Evolutionary conservation across 495 filamentous ascomycete species (phyloP).

Genomic region (Pyrenopolyporus hunteri): DNA sequence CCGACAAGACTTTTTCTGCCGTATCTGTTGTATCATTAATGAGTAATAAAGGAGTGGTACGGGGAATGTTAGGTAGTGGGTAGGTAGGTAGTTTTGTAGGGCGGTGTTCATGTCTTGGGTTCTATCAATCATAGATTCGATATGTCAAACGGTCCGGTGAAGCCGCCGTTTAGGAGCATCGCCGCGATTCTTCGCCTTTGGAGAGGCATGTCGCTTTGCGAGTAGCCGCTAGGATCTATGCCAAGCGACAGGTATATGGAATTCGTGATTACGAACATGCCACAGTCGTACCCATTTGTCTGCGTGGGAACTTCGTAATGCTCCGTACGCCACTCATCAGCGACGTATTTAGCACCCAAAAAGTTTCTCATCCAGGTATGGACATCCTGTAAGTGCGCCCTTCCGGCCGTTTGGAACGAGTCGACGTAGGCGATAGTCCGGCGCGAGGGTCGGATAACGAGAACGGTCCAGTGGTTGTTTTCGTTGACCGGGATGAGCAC

Average conservation of each 20-base stretch:
- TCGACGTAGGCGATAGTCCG: conserved; percentile 77
- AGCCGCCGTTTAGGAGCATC: conserved; percentile 70
- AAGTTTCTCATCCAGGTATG: conserved; percentile 62
- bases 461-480: conserved; percentile 65
- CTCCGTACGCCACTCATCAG: conserved; percentile 66
- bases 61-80: neutral
- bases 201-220: conserved; percentile 59
- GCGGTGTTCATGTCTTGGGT: neutral
- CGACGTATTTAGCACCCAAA: conserved; percentile 61
- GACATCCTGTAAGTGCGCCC: conserved; percentile 23
- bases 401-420: conserved; percentile 58
- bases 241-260: conserved; percentile 71
- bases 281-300: conserved; percentile 77
- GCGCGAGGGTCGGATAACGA: conserved; percentile 69
- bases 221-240: conserved; percentile 65
- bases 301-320: conserved; percentile 60
- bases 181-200: conserved; percentile 71
- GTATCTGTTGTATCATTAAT: neutral
- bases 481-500: conserved; percentile 56
- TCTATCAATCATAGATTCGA: conserved; percentile 33
- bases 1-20: neutral
- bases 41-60: neutral
- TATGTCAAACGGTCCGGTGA: conserved; percentile 55
- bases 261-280: conserved; percentile 78
- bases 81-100: neutral